A percentile compares a stretch with the other conserved stretches of the same genome.
Evolutionary conservation across 768 basidiomycete species (phyloP).

Genomic region (Rhizopogon vesiculosus): DNA sequence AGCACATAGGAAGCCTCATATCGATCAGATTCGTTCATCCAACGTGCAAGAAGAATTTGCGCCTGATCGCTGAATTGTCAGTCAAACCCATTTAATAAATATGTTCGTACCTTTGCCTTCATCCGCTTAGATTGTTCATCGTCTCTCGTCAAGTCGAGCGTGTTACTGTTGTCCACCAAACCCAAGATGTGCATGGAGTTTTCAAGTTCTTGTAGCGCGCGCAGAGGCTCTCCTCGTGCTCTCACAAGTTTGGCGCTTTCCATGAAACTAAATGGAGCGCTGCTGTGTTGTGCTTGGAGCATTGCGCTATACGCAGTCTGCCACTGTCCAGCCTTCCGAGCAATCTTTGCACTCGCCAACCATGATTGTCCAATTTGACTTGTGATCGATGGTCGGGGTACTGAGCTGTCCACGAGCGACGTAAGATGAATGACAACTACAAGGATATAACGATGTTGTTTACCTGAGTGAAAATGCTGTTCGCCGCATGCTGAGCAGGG

Average conservation of each 20-base stretch:
- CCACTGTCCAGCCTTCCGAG: conserved; percentile 90
- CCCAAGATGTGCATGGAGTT: conserved; percentile 56
- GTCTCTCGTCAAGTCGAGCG: conserved; percentile 51
- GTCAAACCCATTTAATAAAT: neutral
- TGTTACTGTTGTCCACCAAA: conserved; percentile 35
- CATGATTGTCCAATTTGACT: conserved; percentile 78
- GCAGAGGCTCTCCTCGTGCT: conserved; percentile 72
- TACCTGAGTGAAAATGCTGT: conserved; percentile 77
- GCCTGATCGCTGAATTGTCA: conserved; percentile 40
- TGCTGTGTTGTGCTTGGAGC: conserved; percentile 78
- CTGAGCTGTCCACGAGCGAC: conserved; percentile 1
- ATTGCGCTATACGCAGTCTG: conserved; percentile 97
- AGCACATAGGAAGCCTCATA: conserved; percentile 64
- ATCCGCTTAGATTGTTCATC: conserved; percentile 48
- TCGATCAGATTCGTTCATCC: conserved; percentile 89
- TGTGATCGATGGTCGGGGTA: conserved; percentile 33
- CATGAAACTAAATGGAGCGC: conserved; percentile 74
- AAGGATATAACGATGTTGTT: conserved; percentile 12
- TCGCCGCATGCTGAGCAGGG: conserved; percentile 83
- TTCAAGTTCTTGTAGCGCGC: conserved; percentile 85
- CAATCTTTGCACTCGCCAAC: conserved; percentile 93
- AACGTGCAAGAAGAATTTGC: conserved; percentile 77
- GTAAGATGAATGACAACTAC: neutral
- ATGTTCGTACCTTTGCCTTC: conserved; percentile 62
- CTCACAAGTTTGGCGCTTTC: conserved; percentile 87